A percentile compares a stretch with the other conserved stretches of the same genome.
These are phyloP conservation scores for Loxodes magnus DNA, from an alignment of 73 alveolate species.

Conservation along the genomic window DNA sequence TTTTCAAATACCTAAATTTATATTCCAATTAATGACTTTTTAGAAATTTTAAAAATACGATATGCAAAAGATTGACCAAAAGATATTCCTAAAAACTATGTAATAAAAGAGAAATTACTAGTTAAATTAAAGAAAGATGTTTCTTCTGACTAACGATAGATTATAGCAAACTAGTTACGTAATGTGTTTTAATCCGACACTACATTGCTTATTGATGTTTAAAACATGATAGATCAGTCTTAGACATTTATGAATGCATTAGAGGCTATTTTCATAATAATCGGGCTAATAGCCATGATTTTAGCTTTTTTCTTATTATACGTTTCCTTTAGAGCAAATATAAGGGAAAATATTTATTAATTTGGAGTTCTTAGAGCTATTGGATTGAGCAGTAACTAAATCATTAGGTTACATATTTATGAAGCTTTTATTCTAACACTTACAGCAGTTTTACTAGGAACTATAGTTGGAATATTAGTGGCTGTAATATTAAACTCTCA, in stretches of 20 bases:
- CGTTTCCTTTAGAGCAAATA: conserved; percentile 77
- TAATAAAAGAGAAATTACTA: conserved; percentile 27
- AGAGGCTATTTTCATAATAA: conserved; percentile 62
- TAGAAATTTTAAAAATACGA: not conserved
- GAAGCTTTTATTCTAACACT: conserved; percentile 81
- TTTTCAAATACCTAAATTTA: conserved; percentile 12
- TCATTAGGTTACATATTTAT: conserved; percentile 74
- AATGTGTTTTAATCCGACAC: conserved; percentile 55
- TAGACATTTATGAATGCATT: conserved; percentile 46
- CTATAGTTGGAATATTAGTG: conserved; percentile 73
- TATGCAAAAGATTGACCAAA: too few species aligned
- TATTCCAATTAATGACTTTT: not conserved
- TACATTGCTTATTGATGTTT: conserved; percentile 44
- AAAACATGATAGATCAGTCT: conserved; percentile 48
- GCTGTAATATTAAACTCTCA: conserved; percentile 73
- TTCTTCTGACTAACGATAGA: too few species aligned
- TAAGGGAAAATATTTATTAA: conserved; percentile 89
- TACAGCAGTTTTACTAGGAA: conserved; percentile 70
- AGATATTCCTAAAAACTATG: conserved; percentile 36
- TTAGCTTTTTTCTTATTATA: conserved; percentile 83
- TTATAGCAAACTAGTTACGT: conserved; percentile 62
- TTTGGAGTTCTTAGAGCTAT: conserved; percentile 91
- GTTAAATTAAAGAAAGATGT: conserved; percentile 9
- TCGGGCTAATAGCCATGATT: conserved; percentile 74
- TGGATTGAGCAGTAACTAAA: conserved; percentile 70